Conservation (phyloP, 78 protist genomes). For the Capsaspora owczarzaki region DNA sequence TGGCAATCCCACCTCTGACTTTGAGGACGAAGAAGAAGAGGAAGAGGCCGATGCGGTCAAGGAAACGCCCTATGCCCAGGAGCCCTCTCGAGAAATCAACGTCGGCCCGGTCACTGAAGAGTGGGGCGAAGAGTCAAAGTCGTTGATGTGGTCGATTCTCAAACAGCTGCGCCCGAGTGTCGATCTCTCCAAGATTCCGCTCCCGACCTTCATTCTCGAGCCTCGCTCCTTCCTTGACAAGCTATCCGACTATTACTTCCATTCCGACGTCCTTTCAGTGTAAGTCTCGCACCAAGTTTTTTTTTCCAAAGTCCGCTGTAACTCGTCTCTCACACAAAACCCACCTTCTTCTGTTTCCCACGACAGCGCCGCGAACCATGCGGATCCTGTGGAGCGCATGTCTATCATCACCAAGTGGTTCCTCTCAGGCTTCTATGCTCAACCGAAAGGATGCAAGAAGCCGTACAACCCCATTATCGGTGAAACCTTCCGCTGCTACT, state of each 20-base stretch:
- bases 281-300: background rate
- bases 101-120: background rate
- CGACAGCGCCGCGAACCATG: background rate
- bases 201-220: constrained; percentile 89
- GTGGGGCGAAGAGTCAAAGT: constrained; percentile 4
- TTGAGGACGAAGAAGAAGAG: too few relatives aligned
- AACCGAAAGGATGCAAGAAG: constrained; percentile 38
- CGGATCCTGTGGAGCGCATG: constrained; percentile 65
- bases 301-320: background rate
- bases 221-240: constrained; percentile 83
- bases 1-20: too few relatives aligned
- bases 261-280: constrained; percentile 33
- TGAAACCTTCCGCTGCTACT: constrained; percentile 59
- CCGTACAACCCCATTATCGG: constrained; percentile 94
- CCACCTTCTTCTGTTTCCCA: background rate
- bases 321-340: background rate
- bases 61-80: too few relatives aligned
- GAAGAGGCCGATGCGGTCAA: too few relatives aligned
- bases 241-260: constrained; percentile 48
- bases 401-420: constrained; percentile 64
- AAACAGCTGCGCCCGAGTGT: constrained; percentile 56
- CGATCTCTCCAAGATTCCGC: constrained; percentile 70
- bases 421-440: constrained; percentile 67
- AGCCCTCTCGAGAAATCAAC: too few relatives aligned
- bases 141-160: constrained; percentile 6